Base-by-base conservation (phyloP, 805 yeast genomes). In the Candida pini region DNA sequence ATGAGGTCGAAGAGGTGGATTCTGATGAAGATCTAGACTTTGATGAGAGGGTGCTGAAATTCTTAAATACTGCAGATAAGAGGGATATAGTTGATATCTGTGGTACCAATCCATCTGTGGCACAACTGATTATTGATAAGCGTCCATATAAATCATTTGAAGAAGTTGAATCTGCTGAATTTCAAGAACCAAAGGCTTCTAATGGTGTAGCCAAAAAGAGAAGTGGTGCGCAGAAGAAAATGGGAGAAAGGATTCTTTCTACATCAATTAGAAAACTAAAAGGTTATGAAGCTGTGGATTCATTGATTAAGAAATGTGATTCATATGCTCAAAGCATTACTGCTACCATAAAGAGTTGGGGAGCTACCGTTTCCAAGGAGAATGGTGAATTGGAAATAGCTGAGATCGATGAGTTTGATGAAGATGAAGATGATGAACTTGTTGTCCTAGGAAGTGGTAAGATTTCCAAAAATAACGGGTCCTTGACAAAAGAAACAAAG, bases 261-360 rank as follows among this genome's bases (percentile, higher is more conserved):
- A 80, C 74, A 26, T 73, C 89, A 4, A 73, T 73, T 30, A 64
- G 71, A 43, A 81, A 87, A 12, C 66, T 92, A 43, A 76, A 78
- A 49, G 97, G 97, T 5, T 92, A 92, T 56, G 81, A 79, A 41
- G 97, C 98, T 0, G 95, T 92, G 28, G 97, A 90, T 48, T 81
- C 94, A n/a, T 66, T 92, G 45, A 86, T 92, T 41, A 77, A 77
- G 39, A 74, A 78, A 45, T 92, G 99, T 63, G 77, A 88, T 8
- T 72, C 74, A 13, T 80, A 83, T 45, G 95, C 97, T 37, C 65
- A 69, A 12, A 56, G 67, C 6, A 87, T 92, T 38, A 69, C 87
- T 5, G 56, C 62, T 9, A 92, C 85, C 42, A 85, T 92, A 62
- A 66, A 66, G 31, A 69, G 73, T 40, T 90, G 98, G 98, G 97